phyloP scores from a whole-genome alignment of 2,329 filamentous ascomycete genomes.

The Aureobasidium sp. region DNA sequence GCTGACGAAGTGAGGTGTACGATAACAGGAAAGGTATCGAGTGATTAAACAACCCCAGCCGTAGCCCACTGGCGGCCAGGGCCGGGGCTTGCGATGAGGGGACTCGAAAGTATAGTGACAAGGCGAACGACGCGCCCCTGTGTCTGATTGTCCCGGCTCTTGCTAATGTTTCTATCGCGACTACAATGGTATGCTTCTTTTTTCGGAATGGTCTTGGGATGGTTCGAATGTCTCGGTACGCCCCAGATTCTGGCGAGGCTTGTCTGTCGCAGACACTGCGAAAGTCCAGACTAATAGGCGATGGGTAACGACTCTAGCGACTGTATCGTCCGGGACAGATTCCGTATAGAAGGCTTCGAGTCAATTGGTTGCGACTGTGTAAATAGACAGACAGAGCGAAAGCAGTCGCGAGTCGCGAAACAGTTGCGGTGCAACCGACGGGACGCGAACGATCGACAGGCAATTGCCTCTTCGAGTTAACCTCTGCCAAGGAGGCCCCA shows the following conservation, averaged over 20 bases:
- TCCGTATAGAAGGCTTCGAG: not conserved
- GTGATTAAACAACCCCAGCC: conserved; percentile 6
- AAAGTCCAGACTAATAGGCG: not conserved
- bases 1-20: not conserved
- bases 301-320: not conserved
- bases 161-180: not conserved
- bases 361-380: not conserved
- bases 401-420: not conserved
- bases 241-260: not conserved
- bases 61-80: conserved; percentile 8
- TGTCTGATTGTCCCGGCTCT: not conserved
- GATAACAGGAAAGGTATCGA: not conserved
- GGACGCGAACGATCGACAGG: not conserved
- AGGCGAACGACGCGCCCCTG: not conserved
- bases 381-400: not conserved
- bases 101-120: not conserved
- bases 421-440: not conserved
- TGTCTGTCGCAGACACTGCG: not conserved
- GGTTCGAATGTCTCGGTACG: conserved; percentile 4
- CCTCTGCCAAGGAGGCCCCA: not conserved
- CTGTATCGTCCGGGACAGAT: not conserved
- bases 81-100: not conserved
- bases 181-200: not conserved
- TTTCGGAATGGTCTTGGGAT: not conserved
- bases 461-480: not conserved